Evolutionary conservation across 2,329 filamentous ascomycete species (phyloP).

Genomic region (Lizonia empirigonia): DNA sequence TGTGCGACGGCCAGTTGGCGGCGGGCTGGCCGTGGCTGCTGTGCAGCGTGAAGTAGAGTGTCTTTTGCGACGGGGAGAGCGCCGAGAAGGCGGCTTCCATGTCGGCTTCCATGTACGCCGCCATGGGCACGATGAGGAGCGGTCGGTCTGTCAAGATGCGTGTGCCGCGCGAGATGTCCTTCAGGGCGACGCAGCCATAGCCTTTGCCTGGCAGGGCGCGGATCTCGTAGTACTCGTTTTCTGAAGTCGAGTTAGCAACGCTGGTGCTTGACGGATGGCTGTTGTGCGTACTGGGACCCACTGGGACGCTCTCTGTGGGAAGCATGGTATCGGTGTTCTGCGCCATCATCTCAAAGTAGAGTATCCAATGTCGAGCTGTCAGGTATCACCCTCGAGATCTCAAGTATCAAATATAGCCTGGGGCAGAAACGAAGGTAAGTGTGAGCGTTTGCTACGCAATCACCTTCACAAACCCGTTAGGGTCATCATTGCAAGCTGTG

Average conservation of each 20-base stretch:
- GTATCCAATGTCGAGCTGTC: not conserved
- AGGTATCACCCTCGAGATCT: no score
- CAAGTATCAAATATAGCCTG: not conserved
- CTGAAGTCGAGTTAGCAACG: slow-evolving; percentile 3
- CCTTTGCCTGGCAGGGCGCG: slow-evolving; percentile 47
- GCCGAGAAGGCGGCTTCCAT: slow-evolving; percentile 37
- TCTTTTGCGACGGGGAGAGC: slow-evolving; percentile 26
- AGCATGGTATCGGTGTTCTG: not conserved
- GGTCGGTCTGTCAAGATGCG: slow-evolving; percentile 50
- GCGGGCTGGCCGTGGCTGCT: slow-evolving; percentile 37
- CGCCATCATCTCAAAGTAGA: not conserved
- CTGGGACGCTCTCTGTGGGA: not conserved
- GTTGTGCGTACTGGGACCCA: not conserved
- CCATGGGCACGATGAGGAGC: slow-evolving; percentile 43
- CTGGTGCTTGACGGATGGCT: not conserved
- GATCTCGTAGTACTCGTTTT: slow-evolving; percentile 40
- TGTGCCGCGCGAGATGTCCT: slow-evolving; percentile 45
- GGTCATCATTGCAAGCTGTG: not conserved
- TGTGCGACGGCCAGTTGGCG: slow-evolving; percentile 31
- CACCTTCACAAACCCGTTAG: not conserved
- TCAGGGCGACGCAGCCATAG: slow-evolving; percentile 50
- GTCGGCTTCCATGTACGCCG: slow-evolving; percentile 40
- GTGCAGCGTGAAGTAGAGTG: slow-evolving; percentile 37
- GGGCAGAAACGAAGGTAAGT: not conserved
- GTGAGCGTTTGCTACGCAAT: not conserved